Base-by-base conservation (phyloP, 176 grass and related monocot species). In the Urochloa ruziziensis region DNA sequence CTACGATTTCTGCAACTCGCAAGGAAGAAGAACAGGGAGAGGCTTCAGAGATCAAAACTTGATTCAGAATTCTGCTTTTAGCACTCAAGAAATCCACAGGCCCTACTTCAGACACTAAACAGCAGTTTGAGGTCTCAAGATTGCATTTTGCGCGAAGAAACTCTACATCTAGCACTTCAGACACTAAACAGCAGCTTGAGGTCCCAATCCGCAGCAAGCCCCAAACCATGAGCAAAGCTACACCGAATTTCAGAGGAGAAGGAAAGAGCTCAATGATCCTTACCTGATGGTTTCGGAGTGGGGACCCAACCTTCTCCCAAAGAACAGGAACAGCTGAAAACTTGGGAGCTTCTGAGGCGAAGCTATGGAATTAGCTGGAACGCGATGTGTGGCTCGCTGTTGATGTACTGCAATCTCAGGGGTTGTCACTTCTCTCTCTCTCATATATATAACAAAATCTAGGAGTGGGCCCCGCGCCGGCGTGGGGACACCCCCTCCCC, bases 401-500 rank as follows among this genome's bases (percentile, higher is more conserved):
- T 59, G 66, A 37, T 86, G 63, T 40, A 80, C 34, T 66, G 24
- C 16, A 28, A 71, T 25, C 64, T 90, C 79, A 48, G 79, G 58
- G 59, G 56, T 2, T 51, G 60, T 74, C 84, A 80, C 67, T 78
- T 49, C 80, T 67, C 65, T 49, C 80, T 67, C 65, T 86, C 74
- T 73, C 58, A 60, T 87, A 90, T 90, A 83, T 79, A 86, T 74
- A 79, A 34, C 33, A 6, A 86, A 68, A 83, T 75, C 88, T 79
- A 51, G 47, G 30, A 33, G 35, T 57, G 83, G 39, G 0, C 27
- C 58, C 62, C 48, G 0, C 51, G 42, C 46, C 16, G 7, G 29
- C 35, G 28, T 51, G 57, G 81, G 81, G 11, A 21, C 40, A 0
- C 12, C 0, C 8, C 4, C 21, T 10, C 29, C 60, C 40, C 82